These are phyloP conservation scores for Xerocomus nothofagi DNA, from an alignment of 1,284 basidiomycete species.

Conservation along the genomic window DNA sequence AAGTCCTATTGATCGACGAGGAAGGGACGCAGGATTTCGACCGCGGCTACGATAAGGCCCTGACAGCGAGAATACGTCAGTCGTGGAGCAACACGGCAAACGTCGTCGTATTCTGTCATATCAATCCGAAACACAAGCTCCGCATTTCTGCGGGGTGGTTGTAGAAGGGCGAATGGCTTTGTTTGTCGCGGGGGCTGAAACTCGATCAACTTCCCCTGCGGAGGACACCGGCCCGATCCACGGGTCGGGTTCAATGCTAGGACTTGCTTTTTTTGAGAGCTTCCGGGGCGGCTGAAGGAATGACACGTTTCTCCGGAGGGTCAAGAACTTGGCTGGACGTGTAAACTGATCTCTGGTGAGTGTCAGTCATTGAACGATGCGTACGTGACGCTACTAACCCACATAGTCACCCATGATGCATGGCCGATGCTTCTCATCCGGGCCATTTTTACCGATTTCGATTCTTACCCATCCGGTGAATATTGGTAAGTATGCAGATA, in stretches of 20 bases:
- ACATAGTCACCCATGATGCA: too few relatives aligned
- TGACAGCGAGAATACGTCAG: conserved; percentile 93
- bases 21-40: conserved; percentile 80
- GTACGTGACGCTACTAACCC: too few relatives aligned
- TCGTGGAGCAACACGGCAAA: conserved; percentile 92
- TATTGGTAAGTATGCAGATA: conserved; percentile 9
- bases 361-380: conserved; percentile 2
- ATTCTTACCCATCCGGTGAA: not conserved
- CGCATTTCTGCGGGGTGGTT: conserved; percentile 78
- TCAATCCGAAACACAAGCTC: conserved; percentile 99
- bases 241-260: conserved; percentile 82
- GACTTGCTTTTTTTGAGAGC: conserved; percentile 94
- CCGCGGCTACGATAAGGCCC: conserved; percentile 92
- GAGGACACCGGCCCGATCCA: conserved; percentile 95
- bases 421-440: too few relatives aligned
- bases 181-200: conserved; percentile 83
- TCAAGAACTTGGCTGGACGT: conserved; percentile 78
- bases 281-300: conserved; percentile 80
- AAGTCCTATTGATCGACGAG: conserved; percentile 89
- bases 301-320: conserved; percentile 87
- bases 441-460: too few relatives aligned
- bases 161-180: conserved; percentile 79
- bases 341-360: conserved; percentile 67
- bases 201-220: conserved; percentile 62
- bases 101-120: conserved; percentile 98